phyloP scores from a whole-genome alignment of 768 basidiomycete species.

The Leccinum disarticulatum region DNA sequence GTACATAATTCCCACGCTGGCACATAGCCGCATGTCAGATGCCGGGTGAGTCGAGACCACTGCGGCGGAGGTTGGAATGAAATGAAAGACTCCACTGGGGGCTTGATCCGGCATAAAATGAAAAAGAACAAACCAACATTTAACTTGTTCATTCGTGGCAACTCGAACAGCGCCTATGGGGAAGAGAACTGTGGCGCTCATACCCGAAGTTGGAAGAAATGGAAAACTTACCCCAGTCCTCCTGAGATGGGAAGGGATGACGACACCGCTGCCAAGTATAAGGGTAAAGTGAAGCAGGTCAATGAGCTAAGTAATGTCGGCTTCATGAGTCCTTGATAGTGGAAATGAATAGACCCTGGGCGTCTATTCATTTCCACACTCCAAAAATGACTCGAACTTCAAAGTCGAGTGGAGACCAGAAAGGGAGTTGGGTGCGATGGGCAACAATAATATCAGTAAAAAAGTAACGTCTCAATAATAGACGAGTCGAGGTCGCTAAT shows the following conservation, averaged over 20 bases:
- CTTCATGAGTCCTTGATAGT: not conserved
- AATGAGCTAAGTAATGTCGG: constrained; percentile 1
- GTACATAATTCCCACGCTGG: constrained; percentile 10
- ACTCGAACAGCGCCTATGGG: not conserved
- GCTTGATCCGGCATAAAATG: constrained; percentile 12
- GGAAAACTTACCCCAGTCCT: constrained; percentile 13
- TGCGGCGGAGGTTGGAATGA: not conserved
- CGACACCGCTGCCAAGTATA: constrained; percentile 14
- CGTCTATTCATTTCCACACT: not conserved
- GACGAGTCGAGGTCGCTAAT: not conserved
- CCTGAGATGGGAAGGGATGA: constrained; percentile 15
- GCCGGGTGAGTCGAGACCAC: not conserved
- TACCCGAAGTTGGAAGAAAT: constrained; percentile 15
- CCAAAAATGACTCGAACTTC: not conserved
- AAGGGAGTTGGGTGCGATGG: not conserved
- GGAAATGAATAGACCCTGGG: constrained; percentile 5
- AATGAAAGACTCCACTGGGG: not conserved
- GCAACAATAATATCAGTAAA: not conserved
- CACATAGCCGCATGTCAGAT: not conserved
- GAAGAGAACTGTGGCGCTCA: constrained; percentile 16
- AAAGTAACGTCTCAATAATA: not conserved
- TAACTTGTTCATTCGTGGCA: not conserved
- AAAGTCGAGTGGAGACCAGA: constrained; percentile 11
- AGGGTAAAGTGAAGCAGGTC: not conserved
- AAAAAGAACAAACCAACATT: not conserved